Conservation (phyloP, 2,329 filamentous ascomycete genomes). For the Ophiocordyceps camponoti-leonardi region DNA sequence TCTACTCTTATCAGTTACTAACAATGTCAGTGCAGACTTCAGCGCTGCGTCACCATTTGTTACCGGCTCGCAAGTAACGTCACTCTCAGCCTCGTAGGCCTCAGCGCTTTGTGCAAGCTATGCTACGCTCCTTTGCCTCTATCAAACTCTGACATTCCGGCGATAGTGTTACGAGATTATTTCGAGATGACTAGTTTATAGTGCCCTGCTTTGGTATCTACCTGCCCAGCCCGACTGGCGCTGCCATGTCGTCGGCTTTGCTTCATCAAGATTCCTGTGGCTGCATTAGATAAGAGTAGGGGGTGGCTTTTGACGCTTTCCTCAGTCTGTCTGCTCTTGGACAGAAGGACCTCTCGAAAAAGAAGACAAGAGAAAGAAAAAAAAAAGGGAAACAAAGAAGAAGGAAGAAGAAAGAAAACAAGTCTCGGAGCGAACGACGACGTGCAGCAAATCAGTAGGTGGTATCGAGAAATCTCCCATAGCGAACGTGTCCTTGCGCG, state of each 20-base stretch:
- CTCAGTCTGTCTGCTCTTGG: background rate
- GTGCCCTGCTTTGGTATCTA: constrained; percentile 3
- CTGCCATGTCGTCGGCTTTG: constrained; percentile 1
- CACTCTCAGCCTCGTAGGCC: too few relatives aligned
- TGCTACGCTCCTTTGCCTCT: background rate
- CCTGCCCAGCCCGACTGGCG: constrained; percentile 1
- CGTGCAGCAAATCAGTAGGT: constrained; percentile 1
- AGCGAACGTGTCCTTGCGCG: constrained; percentile 8
- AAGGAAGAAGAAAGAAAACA: background rate
- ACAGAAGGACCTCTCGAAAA: background rate
- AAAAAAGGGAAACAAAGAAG: too few relatives aligned
- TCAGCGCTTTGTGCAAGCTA: background rate
- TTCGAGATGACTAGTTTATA: too few relatives aligned
- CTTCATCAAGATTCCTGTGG: constrained; percentile 6
- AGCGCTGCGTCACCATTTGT: background rate
- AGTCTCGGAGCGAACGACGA: constrained; percentile 1
- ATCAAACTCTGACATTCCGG: background rate
- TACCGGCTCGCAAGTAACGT: background rate
- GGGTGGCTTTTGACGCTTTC: background rate
- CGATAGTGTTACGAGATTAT: background rate
- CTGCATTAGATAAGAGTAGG: background rate
- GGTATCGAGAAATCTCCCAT: constrained; percentile 8
- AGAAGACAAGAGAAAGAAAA: background rate
- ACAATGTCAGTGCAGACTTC: background rate
- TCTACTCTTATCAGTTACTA: too few relatives aligned